Evolutionary conservation across 2,329 filamentous ascomycete species (phyloP), one percentile per base, ranked within the genome.

Genomic region (Lasiodiplodia theobromae): DNA sequence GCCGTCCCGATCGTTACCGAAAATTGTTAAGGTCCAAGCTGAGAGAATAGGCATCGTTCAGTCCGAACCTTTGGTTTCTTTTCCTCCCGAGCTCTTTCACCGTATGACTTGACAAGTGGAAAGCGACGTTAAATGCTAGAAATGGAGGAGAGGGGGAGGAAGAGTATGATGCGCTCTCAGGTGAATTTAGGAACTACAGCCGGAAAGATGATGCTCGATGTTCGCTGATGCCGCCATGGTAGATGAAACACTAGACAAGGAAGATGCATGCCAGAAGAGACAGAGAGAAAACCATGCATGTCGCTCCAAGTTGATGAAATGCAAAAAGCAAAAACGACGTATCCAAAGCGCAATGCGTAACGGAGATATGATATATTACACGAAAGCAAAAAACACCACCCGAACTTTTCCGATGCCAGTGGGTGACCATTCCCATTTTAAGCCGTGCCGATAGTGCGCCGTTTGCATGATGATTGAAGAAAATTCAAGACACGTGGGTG

Each of bases 161-260:
- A 63, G 44, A 12, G 18, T 44, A 63, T 18, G 49, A 34, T 14
- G 58, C 47, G 23, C 47, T 64, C 18, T 8, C 14, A 25, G 7
- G 18, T 11, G 51, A 47, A 14, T 37, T 31, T 38, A 21, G 21
- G 37, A 28, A n/a, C 47, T 31, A 25, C 52, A 52, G 47, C 44
- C 28, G 21, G 23, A 47, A 64, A 64, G 28, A 37, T 28, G 47
- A 52, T 64, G 60, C 60, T 52, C 38, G 40, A 64, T 53, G 60
- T 25, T 63, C 47, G 60, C 60, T 64, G 60, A 52, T 52, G 60
- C 60, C 60, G 60, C 60, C 60, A 21, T 53, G 60, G 38, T 64
- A 51, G 47, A 40, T 64, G 60, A 52, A 31, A 64, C 60, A 47
- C 31, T 53, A 14, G 47, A 52, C 28, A 64, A 37, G 60, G 44